Conservation (phyloP, 257 asterid genomes). For the Petunia secreta region DNA sequence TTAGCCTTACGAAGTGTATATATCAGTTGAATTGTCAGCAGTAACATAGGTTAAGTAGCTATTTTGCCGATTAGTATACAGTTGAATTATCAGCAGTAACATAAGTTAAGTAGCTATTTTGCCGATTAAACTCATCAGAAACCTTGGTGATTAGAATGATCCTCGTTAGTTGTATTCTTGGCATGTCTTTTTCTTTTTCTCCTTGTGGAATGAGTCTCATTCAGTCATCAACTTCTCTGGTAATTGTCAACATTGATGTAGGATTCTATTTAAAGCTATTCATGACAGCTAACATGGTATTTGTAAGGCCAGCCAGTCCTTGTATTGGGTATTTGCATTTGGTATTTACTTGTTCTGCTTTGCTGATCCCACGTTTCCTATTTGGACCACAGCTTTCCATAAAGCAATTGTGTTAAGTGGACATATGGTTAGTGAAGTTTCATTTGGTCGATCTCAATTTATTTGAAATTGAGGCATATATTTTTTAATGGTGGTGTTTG, state of each 20-base stretch:
- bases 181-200: background rate
- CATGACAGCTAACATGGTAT: background rate
- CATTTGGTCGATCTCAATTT: no score
- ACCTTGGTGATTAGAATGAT: background rate
- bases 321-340: slow-evolving; percentile 7
- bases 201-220: background rate
- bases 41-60: background rate
- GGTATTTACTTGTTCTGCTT: background rate
- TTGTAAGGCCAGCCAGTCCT: background rate
- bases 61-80: background rate
- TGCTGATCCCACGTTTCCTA: background rate
- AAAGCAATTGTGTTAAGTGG: background rate
- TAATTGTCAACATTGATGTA: background rate
- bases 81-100: no score
- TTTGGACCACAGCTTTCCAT: background rate
- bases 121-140: background rate
- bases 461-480: no score
- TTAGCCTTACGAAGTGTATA: no score
- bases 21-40: no score
- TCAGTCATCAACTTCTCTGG: background rate
- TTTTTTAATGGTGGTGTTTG: no score
- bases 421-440: background rate
- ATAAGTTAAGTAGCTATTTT: background rate
- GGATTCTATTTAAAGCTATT: background rate
- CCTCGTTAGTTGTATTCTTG: background rate